Conservation (phyloP, 176 grass and related monocot species). For the Musa schizocarpa region DNA sequence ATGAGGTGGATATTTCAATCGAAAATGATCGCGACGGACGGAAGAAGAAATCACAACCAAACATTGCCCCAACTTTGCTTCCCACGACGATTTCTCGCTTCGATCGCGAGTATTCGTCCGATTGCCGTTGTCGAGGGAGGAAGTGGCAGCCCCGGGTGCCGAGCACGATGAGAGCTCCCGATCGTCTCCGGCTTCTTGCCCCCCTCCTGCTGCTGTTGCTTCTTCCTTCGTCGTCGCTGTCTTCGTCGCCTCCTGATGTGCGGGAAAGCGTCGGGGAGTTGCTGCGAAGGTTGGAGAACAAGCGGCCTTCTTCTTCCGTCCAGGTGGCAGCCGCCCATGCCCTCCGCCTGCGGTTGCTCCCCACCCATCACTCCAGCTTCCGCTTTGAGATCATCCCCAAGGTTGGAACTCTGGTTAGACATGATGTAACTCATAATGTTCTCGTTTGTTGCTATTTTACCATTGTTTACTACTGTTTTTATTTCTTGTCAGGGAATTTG, state of each 20-base stretch:
- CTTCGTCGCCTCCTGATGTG: neutral
- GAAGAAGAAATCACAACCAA: no score
- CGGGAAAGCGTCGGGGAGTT: conserved; percentile 17
- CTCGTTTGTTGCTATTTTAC: neutral
- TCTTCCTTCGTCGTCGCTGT: neutral
- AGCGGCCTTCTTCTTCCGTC: conserved; percentile 36
- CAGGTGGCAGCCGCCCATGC: conserved; percentile 43
- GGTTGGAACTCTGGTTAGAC: conserved; percentile 21
- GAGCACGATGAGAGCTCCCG: neutral
- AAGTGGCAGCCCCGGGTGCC: neutral
- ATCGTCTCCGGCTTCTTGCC: neutral
- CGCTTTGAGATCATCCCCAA: conserved; percentile 66
- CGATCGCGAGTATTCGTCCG: no score
- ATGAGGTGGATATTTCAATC: no score
- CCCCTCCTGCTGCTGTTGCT: neutral
- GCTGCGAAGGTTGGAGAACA: conserved; percentile 15
- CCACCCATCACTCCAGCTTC: conserved; percentile 55
- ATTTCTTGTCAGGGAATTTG: conserved; percentile 46
- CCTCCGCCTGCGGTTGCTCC: conserved; percentile 59
- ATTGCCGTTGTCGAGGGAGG: neutral
- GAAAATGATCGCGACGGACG: no score
- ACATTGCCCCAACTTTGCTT: no score
- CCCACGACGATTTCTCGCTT: no score
- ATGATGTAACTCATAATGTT: conserved; percentile 2
- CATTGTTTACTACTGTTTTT: neutral